Base-by-base conservation (phyloP, 495 filamentous ascomycete genomes). In the Penicillium canescens region DNA sequence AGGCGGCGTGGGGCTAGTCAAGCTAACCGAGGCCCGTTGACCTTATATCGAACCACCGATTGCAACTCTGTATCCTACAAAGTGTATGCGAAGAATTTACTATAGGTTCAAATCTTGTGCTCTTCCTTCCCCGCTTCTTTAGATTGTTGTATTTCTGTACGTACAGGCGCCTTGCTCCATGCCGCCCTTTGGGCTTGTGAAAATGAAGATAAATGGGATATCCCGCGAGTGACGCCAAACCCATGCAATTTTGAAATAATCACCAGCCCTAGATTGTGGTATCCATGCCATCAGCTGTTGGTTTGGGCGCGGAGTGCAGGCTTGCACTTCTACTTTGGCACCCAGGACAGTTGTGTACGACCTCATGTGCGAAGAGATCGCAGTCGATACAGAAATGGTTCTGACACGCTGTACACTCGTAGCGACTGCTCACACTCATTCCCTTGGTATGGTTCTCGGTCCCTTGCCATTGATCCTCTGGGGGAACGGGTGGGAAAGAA, bases 331-430 rank as follows among this genome's bases (percentile, higher is more conserved):
- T 77, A 69, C 88, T 90, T 73, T 96, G 89, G 67, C 94, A 98
- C 0, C 92, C 92, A 12, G 94, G 92, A 61, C 94, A 98, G 66
- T 97, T 97, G 68, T 98, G 92, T 38, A 96, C 79, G 4, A 91
- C 83, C 71, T 96, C 90, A 71, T 98, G 94, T 20, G 88, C 87
- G 72, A 90, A 98, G 5, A 97, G 81, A 71, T 98, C 95, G 65
- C 95, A 98, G 67, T 98, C 95, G 59, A 98, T 92, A 78, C 94
- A 98, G 63, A 98, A 98, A 68, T 96, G 91, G 44, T 89, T 87
- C 6, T 78, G 68, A 67, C 94, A 98, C 33, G 82, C 86, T 54
- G 85, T 82, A 69, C 94, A 98, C 54, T 87, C 86, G 66, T 98
- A 98, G 50, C 94, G 78, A 45, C 86, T 86, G 65, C 89, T 95